Percentiles rank a stretch among this genome's conserved stretches.
Evolutionary conservation across 176 grass and related monocot species (phyloP).

Genomic region (Oropetium thomaeum): DNA sequence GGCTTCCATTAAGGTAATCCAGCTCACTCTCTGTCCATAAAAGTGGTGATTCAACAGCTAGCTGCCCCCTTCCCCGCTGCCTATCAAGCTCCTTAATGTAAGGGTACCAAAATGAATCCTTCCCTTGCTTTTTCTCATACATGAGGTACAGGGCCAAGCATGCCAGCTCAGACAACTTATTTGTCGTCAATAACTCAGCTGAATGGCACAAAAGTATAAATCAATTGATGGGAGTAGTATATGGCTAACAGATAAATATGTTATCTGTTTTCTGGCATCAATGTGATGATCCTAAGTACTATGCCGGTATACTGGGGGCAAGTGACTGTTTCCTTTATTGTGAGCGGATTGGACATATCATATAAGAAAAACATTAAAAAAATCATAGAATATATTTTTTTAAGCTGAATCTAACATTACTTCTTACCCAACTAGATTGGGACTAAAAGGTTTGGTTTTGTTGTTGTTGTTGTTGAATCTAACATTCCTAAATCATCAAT

Average conservation of each 20-base stretch:
- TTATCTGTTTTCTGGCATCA: constrained; percentile 15
- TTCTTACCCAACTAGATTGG: too few relatives aligned
- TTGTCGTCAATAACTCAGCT: constrained; percentile 97
- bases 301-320: neutral
- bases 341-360: neutral
- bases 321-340: neutral
- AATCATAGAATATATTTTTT: neutral
- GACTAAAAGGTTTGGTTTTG: too few relatives aligned
- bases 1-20: constrained; percentile 79
- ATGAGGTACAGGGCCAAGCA: constrained; percentile 98
- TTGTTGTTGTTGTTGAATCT: too few relatives aligned
- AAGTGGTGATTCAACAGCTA: constrained; percentile 94
- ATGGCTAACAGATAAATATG: constrained; percentile 14
- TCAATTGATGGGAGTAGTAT: constrained; percentile 7
- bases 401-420: neutral
- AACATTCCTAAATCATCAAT: constrained; percentile 5
- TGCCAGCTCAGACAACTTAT: constrained; percentile 96
- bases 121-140: constrained; percentile 99
- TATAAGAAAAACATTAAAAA: constrained; percentile 6
- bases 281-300: neutral
- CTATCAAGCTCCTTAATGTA: constrained; percentile 94
- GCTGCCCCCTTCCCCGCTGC: constrained; percentile 89
- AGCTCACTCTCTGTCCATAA: constrained; percentile 90
- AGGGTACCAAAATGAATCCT: constrained; percentile 88
- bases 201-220: constrained; percentile 34